Conservation (phyloP, 345 rosid species). For the Pugionium dolabratum region DNA sequence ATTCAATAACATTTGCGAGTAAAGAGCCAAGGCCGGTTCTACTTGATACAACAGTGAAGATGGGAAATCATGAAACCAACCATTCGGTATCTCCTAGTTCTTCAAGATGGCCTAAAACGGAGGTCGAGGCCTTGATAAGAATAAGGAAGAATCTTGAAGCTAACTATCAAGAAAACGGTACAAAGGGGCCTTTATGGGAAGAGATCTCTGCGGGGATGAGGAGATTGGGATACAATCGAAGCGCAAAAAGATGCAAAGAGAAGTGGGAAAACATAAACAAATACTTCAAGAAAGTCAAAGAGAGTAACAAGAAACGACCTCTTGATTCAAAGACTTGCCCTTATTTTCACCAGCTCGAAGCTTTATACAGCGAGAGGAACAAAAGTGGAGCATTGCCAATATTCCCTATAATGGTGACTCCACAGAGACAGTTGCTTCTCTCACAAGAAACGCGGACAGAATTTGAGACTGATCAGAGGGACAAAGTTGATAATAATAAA, state of each 20-base stretch:
- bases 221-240: slow-evolving; percentile 67
- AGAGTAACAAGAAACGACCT: slow-evolving; percentile 69
- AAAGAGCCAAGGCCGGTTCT: slow-evolving; percentile 32
- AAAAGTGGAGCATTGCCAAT: slow-evolving; percentile 44
- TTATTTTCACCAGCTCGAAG: slow-evolving; percentile 76
- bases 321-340: slow-evolving; percentile 86
- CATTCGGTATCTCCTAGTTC: slow-evolving; percentile 45
- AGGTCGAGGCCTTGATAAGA: slow-evolving; percentile 69
- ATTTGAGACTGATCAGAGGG: slow-evolving; percentile 23
- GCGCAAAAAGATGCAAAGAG: slow-evolving; percentile 88
- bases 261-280: slow-evolving; percentile 98
- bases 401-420: slow-evolving; percentile 54
- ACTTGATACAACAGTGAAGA: slow-evolving; percentile 28
- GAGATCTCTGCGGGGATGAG: slow-evolving; percentile 73
- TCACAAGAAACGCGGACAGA: slow-evolving; percentile 28
- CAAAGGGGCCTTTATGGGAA: slow-evolving; percentile 91
- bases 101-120: slow-evolving; percentile 89
- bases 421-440: slow-evolving; percentile 77
- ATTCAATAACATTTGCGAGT: slow-evolving; percentile 35
- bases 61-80: slow-evolving; percentile 24
- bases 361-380: slow-evolving; percentile 58
- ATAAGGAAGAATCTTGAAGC: slow-evolving; percentile 59
- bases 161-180: slow-evolving; percentile 61
- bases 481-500: slow-evolving; percentile 28
- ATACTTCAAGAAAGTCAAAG: slow-evolving; percentile 88